phyloP scores from a whole-genome alignment of 1,284 basidiomycete species.

The Stereum hirsutum region DNA sequence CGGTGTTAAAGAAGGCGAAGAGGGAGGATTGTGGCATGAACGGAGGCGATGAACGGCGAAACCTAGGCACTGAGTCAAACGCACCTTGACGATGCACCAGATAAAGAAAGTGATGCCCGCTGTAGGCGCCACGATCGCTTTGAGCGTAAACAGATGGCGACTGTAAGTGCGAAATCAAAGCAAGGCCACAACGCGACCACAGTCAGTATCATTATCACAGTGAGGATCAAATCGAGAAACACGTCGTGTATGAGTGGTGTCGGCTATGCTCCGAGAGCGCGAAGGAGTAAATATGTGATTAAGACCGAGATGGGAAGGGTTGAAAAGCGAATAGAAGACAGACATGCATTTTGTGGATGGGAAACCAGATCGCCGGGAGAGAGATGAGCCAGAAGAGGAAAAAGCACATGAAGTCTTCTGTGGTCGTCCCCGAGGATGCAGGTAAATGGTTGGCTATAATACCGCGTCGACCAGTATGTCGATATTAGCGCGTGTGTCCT shows the following conservation, averaged over 20 bases:
- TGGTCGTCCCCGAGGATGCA: slow-evolving; percentile 59
- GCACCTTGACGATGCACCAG: slow-evolving; percentile 74
- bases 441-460: slow-evolving; percentile 54
- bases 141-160: slow-evolving; percentile 75
- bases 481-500: slow-evolving; percentile 6
- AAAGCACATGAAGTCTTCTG: slow-evolving; percentile 71
- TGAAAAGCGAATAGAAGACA: slow-evolving; percentile 5
- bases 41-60: no score
- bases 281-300: slow-evolving; percentile 1
- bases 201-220: no score
- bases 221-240: background rate
- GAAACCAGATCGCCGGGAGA: slow-evolving; percentile 74
- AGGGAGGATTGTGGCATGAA: no score
- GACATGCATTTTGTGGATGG: slow-evolving; percentile 66
- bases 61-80: no score
- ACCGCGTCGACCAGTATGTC: slow-evolving; percentile 1
- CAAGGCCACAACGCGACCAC: background rate
- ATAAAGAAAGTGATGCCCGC: slow-evolving; percentile 75
- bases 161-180: no score
- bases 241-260: background rate
- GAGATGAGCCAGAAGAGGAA: slow-evolving; percentile 83
- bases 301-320: slow-evolving; percentile 8
- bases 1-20: no score
- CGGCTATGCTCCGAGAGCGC: no score
- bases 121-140: slow-evolving; percentile 64